These are phyloP conservation scores for Atkinsonella hypoxylon DNA, from an alignment of 2,329 filamentous ascomycete genomes.

Conservation along the genomic window DNA sequence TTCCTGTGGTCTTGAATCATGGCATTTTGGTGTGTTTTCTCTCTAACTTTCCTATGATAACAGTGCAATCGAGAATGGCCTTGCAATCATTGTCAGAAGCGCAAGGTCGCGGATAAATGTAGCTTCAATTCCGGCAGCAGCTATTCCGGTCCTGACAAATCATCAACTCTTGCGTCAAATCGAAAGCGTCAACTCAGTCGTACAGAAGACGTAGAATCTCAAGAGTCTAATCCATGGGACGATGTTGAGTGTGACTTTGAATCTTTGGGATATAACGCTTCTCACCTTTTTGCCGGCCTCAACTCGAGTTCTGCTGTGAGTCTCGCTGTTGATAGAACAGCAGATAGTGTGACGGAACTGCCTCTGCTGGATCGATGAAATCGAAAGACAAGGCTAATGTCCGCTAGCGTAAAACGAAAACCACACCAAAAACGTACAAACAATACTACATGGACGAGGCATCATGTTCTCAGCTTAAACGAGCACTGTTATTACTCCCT, in stretches of 20 bases:
- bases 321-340: background rate
- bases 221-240: conserved; percentile 14
- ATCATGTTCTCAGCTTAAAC: conserved; percentile 19
- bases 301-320: conserved; percentile 2
- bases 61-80: conserved; percentile 29
- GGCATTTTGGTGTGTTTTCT: too few relatives aligned
- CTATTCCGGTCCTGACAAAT: conserved; percentile 13
- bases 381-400: background rate
- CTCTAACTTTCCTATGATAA: background rate
- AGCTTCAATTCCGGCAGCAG: conserved; percentile 15
- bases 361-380: too few relatives aligned
- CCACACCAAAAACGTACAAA: conserved; percentile 10
- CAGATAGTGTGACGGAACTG: too few relatives aligned
- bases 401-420: conserved; percentile 10
- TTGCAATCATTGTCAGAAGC: conserved; percentile 27
- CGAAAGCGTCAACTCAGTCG: conserved; percentile 15
- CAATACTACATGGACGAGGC: conserved; percentile 9
- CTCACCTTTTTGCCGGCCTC: conserved; percentile 20
- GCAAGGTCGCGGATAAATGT: conserved; percentile 26
- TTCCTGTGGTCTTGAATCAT: too few relatives aligned
- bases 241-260: conserved; percentile 19
- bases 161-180: conserved; percentile 8
- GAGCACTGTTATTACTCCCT: conserved; percentile 21
- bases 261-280: conserved; percentile 23
- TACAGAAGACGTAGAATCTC: conserved; percentile 9